Conservation (phyloP, 805 yeast species). For the Yarrowia sp. region DNA sequence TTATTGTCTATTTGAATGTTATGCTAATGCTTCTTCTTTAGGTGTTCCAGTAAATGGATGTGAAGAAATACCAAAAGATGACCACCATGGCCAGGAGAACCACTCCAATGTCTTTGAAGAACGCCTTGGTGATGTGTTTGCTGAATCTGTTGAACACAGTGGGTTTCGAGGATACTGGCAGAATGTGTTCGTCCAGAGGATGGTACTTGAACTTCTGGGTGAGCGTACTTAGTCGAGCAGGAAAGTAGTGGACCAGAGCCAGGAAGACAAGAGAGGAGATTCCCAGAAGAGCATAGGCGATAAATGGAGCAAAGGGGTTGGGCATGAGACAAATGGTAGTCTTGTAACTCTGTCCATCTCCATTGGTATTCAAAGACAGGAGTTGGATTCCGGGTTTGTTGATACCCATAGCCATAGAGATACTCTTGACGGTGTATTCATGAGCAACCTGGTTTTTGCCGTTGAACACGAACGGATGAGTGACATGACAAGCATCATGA, state of each 20-base stretch:
- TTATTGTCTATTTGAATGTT: too few relatives aligned
- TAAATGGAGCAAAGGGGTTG: slow-evolving; percentile 48
- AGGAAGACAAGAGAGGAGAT: slow-evolving; percentile 1
- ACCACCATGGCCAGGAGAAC: slow-evolving; percentile 9
- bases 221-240: not conserved
- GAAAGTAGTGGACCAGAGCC: slow-evolving; percentile 23
- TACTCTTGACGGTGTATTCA: slow-evolving; percentile 87
- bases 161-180: slow-evolving; percentile 13
- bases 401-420: slow-evolving; percentile 94
- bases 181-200: slow-evolving; percentile 20
- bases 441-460: slow-evolving; percentile 52
- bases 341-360: slow-evolving; percentile 38
- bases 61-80: slow-evolving; percentile 30
- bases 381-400: slow-evolving; percentile 84
- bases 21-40: not conserved
- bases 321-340: slow-evolving; percentile 49
- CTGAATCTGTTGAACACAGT: slow-evolving; percentile 1
- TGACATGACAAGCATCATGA: slow-evolving; percentile 89
- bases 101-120: slow-evolving; percentile 24
- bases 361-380: slow-evolving; percentile 59
- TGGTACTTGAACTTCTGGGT: slow-evolving; percentile 16
- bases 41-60: slow-evolving; percentile 29
- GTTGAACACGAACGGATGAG: slow-evolving; percentile 54
- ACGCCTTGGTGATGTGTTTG: slow-evolving; percentile 10
- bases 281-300: slow-evolving; percentile 43